These are phyloP conservation scores for Annulohypoxylon truncatum DNA, from an alignment of 2,329 filamentous ascomycete species.

Conservation along the genomic window DNA sequence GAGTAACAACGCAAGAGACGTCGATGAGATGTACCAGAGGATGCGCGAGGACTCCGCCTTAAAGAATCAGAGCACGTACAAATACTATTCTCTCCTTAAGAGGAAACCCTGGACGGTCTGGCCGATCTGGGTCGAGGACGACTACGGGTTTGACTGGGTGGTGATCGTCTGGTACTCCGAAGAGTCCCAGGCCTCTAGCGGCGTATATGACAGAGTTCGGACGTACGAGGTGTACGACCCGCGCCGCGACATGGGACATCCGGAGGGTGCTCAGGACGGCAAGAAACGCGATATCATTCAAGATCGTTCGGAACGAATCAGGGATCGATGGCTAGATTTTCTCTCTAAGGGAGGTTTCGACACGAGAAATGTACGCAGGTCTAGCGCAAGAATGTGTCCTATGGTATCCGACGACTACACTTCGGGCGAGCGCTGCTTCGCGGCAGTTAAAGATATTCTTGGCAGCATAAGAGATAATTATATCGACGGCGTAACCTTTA, in stretches of 20 bases:
- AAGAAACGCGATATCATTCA: no score
- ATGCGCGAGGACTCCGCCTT: slow-evolving; percentile 13
- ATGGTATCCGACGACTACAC: slow-evolving; percentile 41
- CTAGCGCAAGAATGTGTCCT: slow-evolving; percentile 6
- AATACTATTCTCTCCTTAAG: slow-evolving; percentile 34
- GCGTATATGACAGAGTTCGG: slow-evolving; percentile 22
- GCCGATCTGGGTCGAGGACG: slow-evolving; percentile 48
- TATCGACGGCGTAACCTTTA: background rate
- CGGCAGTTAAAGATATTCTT: slow-evolving; percentile 40
- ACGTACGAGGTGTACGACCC: slow-evolving; percentile 42
- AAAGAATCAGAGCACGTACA: slow-evolving; percentile 12
- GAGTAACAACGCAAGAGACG: slow-evolving; percentile 19
- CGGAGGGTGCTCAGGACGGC: slow-evolving; percentile 20
- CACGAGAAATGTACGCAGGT: background rate
- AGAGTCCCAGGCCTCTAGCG: background rate
- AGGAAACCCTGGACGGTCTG: slow-evolving; percentile 41
- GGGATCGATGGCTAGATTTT: slow-evolving; percentile 17
- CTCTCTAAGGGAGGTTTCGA: slow-evolving; percentile 27
- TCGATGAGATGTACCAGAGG: slow-evolving; percentile 29
- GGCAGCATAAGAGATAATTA: slow-evolving; percentile 11
- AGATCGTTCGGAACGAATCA: slow-evolving; percentile 34
- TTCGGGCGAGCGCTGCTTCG: slow-evolving; percentile 47
- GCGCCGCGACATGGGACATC: slow-evolving; percentile 31
- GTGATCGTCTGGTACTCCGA: slow-evolving; percentile 39
- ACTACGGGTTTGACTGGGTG: slow-evolving; percentile 43